phyloP scores from a whole-genome alignment of 2,329 filamentous ascomycete genomes.

The Aspergillus arachidicola region DNA sequence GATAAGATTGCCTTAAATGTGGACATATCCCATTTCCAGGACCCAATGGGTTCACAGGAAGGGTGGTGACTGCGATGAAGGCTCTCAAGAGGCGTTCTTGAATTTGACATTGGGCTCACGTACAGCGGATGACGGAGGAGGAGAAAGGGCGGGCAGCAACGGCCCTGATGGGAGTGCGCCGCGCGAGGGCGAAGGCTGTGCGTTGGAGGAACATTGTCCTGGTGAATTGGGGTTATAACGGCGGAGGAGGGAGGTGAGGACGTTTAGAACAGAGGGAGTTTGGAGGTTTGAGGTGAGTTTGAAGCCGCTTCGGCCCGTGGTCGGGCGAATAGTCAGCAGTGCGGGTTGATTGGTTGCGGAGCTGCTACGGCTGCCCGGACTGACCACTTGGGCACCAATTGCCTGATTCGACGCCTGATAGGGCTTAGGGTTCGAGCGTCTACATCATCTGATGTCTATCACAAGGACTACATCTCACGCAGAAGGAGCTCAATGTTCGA shows the following conservation, averaged over 20 bases:
- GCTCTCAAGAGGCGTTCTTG: conserved; percentile 20
- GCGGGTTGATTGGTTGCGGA: conserved; percentile 27
- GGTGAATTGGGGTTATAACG: conserved; percentile 25
- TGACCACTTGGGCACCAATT: conserved; percentile 18
- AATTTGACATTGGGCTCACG: conserved; percentile 37
- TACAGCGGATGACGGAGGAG: conserved; percentile 49
- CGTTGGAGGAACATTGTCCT: conserved; percentile 52
- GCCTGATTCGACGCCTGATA: conserved; percentile 17
- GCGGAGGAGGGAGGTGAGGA: conserved; percentile 24
- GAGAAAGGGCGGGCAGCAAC: conserved; percentile 49
- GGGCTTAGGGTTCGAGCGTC: conserved; percentile 24
- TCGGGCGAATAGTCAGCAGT: conserved; percentile 27
- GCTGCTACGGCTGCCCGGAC: conserved; percentile 18
- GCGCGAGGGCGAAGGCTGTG: conserved; percentile 48
- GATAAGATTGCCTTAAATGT: background rate
- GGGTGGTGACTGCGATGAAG: conserved; percentile 23
- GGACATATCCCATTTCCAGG: conserved; percentile 3
- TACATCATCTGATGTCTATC: background rate
- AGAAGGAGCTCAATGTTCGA: background rate
- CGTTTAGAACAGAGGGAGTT: conserved; percentile 34
- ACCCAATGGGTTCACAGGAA: conserved; percentile 26
- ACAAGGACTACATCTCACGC: background rate
- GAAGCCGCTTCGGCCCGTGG: conserved; percentile 43
- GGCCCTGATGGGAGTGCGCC: conserved; percentile 47
- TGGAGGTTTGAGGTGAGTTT: conserved; percentile 42